phyloP scores from a whole-genome alignment of 1,139 yeast species.

The Debaryomyces robertsiae region DNA sequence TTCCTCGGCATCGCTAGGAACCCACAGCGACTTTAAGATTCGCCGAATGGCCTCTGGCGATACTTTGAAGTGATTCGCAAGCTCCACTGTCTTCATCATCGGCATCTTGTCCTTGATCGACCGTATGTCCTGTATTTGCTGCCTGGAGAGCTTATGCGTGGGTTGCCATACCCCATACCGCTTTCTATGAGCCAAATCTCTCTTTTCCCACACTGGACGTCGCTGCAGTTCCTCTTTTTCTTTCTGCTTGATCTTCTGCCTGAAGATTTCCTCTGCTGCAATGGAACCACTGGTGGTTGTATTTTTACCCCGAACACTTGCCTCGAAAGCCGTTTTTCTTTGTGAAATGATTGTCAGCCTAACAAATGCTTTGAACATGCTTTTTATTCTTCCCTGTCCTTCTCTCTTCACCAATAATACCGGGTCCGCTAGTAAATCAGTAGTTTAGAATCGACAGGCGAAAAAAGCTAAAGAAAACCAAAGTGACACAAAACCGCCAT shows the following conservation, averaged over 20 bases:
- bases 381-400: too few relatives aligned
- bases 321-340: too few relatives aligned
- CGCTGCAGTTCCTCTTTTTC: conserved; percentile 14
- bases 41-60: conserved; percentile 86
- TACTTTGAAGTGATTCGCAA: conserved; percentile 66
- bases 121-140: conserved; percentile 68
- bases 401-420: not conserved
- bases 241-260: conserved; percentile 17
- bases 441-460: too few relatives aligned
- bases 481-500: too few relatives aligned
- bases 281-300: not conserved
- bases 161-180: conserved; percentile 76
- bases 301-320: too few relatives aligned
- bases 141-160: conserved; percentile 63
- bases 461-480: too few relatives aligned
- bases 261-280: conserved; percentile 18
- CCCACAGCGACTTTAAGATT: conserved; percentile 77
- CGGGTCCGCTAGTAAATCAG: not conserved
- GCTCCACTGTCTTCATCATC: conserved; percentile 55
- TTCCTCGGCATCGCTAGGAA: conserved; percentile 59
- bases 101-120: conserved; percentile 60
- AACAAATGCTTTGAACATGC: too few relatives aligned
- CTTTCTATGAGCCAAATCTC: conserved; percentile 60
- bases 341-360: too few relatives aligned
- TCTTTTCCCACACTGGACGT: conserved; percentile 61